Conservation (phyloP, 1,139 yeast genomes). For the Lipomyces yarrowii region DNA sequence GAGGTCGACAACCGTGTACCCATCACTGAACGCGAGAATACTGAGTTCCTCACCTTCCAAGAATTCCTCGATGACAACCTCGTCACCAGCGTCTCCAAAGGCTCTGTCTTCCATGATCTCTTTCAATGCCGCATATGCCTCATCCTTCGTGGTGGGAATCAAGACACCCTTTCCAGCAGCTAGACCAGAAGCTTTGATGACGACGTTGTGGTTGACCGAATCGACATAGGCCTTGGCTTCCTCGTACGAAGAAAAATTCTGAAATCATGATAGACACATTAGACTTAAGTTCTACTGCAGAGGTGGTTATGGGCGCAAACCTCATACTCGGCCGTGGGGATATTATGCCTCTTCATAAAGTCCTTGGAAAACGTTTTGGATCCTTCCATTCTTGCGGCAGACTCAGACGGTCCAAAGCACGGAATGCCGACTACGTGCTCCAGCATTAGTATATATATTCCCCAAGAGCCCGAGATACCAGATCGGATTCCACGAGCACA, state of each 20-base stretch:
- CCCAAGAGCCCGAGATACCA: neutral
- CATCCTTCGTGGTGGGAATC: conserved; percentile 81
- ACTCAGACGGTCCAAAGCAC: conserved; percentile 90
- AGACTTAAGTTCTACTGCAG: neutral
- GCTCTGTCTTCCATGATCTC: conserved; percentile 88
- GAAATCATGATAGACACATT: neutral
- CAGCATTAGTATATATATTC: conserved; percentile 7
- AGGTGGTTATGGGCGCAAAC: neutral
- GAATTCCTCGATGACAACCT: conserved; percentile 94
- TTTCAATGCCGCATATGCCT: conserved; percentile 80
- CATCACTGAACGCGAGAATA: conserved; percentile 89
- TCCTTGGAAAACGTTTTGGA: conserved; percentile 93
- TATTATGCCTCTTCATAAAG: conserved; percentile 87
- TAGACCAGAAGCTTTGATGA: conserved; percentile 94
- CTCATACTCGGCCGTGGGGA: conserved; percentile 90
- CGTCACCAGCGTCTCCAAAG: conserved; percentile 94
- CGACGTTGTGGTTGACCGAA: conserved; percentile 71
- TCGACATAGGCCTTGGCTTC: conserved; percentile 73
- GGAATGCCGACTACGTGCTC: conserved; percentile 73
- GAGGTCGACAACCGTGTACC: conserved; percentile 84
- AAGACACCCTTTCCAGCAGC: conserved; percentile 99
- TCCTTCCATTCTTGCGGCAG: conserved; percentile 95
- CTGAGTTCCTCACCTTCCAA: conserved; percentile 97
- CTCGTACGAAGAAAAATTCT: conserved; percentile 73
- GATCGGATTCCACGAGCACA: neutral